Percentiles rank a stretch among this genome's conserved stretches.
These are phyloP conservation scores for Penicillium turbatum DNA, from an alignment of 495 filamentous ascomycete species.

Conservation along the genomic window DNA sequence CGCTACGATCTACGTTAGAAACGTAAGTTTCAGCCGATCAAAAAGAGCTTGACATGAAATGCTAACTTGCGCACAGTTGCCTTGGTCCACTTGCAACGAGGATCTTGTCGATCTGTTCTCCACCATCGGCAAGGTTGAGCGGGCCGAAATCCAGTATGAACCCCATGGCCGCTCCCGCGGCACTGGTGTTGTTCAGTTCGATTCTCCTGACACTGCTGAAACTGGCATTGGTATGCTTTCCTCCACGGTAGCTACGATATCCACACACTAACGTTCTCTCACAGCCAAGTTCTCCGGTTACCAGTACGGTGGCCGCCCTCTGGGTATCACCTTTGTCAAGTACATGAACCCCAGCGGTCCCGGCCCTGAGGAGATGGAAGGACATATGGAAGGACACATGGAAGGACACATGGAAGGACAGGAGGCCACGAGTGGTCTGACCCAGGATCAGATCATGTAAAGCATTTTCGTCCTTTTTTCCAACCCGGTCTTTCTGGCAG, in stretches of 20 bases:
- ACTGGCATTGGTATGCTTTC: conserved; percentile 72
- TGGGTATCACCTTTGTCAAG: conserved; percentile 88
- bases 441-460: conserved; percentile 98
- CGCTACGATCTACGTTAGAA: conserved; percentile 89
- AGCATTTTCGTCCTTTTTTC: conserved; percentile 4
- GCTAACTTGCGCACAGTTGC: conserved; percentile 56
- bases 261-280: conserved; percentile 14
- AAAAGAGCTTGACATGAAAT: neutral
- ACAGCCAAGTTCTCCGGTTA: conserved; percentile 93
- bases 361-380: conserved; percentile 73
- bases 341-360: conserved; percentile 65
- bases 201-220: conserved; percentile 75
- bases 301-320: conserved; percentile 91
- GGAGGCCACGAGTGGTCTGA: conserved; percentile 69
- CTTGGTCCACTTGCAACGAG: conserved; percentile 98
- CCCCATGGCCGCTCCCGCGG: conserved; percentile 92
- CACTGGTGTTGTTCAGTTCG: conserved; percentile 92
- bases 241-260: neutral
- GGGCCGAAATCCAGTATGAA: conserved; percentile 97
- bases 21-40: conserved; percentile 58
- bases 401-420: conserved; percentile 77
- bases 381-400: too few relatives aligned
- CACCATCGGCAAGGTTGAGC: conserved; percentile 96
- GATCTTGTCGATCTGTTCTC: conserved; percentile 94
- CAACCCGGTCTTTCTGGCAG: conserved; percentile 1